These are phyloP conservation scores for Wallacemonas collosoma DNA, from an alignment of 208 protist species.

Conservation along the genomic window DNA sequence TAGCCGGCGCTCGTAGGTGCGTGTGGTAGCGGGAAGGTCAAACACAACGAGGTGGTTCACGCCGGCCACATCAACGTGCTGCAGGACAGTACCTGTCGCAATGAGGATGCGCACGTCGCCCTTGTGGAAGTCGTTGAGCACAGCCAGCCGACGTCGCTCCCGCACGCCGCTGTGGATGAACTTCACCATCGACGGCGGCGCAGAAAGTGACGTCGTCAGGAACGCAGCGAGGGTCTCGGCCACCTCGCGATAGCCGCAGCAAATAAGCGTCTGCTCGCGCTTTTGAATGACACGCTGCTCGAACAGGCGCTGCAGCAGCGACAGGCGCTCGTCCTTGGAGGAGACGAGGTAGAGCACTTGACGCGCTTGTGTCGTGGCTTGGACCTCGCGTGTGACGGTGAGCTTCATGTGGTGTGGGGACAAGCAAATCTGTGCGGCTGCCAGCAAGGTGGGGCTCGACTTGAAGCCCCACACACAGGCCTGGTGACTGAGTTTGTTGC, in stretches of 20 bases:
- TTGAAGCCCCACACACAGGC: constrained; percentile 93
- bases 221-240: constrained; percentile 53
- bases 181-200: constrained; percentile 59
- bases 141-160: constrained; percentile 56
- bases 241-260: constrained; percentile 64
- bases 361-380: constrained; percentile 52
- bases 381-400: constrained; percentile 62
- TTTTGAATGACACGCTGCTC: constrained; percentile 61
- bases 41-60: constrained; percentile 97
- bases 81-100: constrained; percentile 95
- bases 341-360: constrained; percentile 62
- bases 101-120: constrained; percentile 92
- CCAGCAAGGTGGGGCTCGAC: constrained; percentile 52
- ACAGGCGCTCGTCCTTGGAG: constrained; percentile 48
- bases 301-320: constrained; percentile 62
- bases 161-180: constrained; percentile 94
- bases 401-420: constrained; percentile 66
- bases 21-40: constrained; percentile 94
- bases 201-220: constrained; percentile 50
- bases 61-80: constrained; percentile 94
- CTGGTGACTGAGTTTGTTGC: constrained; percentile 74
- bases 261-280: constrained; percentile 80
- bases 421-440: constrained; percentile 75
- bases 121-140: constrained; percentile 78
- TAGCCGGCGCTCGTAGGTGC: constrained; percentile 98